Percentiles rank a stretch among this genome's conserved stretches.
These are phyloP conservation scores for Leersia perrieri DNA, from an alignment of 176 grass and related monocot genomes.

Conservation along the genomic window DNA sequence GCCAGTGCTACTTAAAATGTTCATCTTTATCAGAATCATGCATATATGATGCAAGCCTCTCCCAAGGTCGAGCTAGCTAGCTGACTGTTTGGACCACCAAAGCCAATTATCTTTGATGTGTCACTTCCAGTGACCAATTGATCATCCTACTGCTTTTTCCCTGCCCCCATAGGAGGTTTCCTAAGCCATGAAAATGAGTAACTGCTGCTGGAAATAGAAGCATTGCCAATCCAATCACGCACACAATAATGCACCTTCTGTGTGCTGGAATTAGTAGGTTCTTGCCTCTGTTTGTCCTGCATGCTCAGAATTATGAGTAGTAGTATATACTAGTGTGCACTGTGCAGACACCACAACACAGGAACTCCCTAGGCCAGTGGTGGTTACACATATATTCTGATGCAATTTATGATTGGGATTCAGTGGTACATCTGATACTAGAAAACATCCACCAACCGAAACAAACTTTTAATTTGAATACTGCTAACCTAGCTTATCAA, in stretches of 20 bases:
- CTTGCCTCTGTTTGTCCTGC: slow-evolving; percentile 16
- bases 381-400: slow-evolving; percentile 23
- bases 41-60: slow-evolving; percentile 24
- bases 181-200: slow-evolving; percentile 14
- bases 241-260: slow-evolving; percentile 33
- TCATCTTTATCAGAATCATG: slow-evolving; percentile 27
- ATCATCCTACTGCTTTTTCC: neutral
- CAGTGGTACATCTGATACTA: slow-evolving; percentile 11
- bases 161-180: neutral
- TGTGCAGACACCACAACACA: neutral
- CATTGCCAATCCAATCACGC: slow-evolving; percentile 16
- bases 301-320: neutral
- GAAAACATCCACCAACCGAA: slow-evolving; percentile 48
- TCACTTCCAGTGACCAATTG: neutral
- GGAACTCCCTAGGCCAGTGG: neutral
- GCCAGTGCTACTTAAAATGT: slow-evolving; percentile 27
- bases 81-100: slow-evolving; percentile 45
- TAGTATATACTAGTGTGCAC: neutral
- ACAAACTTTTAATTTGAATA: slow-evolving; percentile 34
- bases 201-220: slow-evolving; percentile 26
- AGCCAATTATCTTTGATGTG: slow-evolving; percentile 2
- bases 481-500: slow-evolving; percentile 27
- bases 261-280: slow-evolving; percentile 24
- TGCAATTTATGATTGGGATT: slow-evolving; percentile 4
- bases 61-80: neutral